Base-by-base conservation (phyloP, 2,329 filamentous ascomycete species). In the Cyphellophora attinorum region DNA sequence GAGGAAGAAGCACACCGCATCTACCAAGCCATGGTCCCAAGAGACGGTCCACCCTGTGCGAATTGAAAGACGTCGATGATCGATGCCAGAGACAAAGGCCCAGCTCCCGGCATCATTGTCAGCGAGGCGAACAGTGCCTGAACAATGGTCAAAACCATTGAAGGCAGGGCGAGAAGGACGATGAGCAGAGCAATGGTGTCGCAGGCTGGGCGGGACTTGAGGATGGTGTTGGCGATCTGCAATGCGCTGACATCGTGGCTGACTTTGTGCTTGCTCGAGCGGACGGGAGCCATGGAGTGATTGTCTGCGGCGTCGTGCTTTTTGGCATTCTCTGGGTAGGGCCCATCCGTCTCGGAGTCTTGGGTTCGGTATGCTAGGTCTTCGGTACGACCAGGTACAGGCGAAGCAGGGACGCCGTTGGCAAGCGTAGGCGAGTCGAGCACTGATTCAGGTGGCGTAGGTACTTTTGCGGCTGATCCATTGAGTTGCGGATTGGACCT, bases 171-270 rank as follows among this genome's bases (percentile, higher is more conserved):
- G 61, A 95, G 82, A 48, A 96, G 75, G 51, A 95, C 83, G 61
- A 95, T 94, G 58, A 96, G 77, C 53, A 96, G 94, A 56, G 89
- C 86, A 61, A 95, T 85, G 41, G 89, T 94, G 64, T 96, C 89
- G 64, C 85, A 83, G 54, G 94, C 77, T 35, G 89, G 89, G 52
- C 88, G 89, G 34, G 86, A 85, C 52, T 78, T 79, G 56, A 96
- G 75, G 51, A 96, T 89, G 36, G 86, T 94, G 48, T 84, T 74
- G 44, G 82, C 81, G 46, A 93, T 69, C 50, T 83, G 79, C 48
- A 93, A 63, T 31, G 83, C 76, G 39, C 81, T 81, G 35, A 77
- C 76, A 48, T 78, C 78, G 53, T 82, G 80, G 35, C 81, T 70
- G 40, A 79, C 70, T 46, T 70, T 67, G 49, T 80, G 74, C 58